Evolutionary conservation across 2,329 filamentous ascomycete species (phyloP).

Genomic region (Neurospora crassa): DNA sequence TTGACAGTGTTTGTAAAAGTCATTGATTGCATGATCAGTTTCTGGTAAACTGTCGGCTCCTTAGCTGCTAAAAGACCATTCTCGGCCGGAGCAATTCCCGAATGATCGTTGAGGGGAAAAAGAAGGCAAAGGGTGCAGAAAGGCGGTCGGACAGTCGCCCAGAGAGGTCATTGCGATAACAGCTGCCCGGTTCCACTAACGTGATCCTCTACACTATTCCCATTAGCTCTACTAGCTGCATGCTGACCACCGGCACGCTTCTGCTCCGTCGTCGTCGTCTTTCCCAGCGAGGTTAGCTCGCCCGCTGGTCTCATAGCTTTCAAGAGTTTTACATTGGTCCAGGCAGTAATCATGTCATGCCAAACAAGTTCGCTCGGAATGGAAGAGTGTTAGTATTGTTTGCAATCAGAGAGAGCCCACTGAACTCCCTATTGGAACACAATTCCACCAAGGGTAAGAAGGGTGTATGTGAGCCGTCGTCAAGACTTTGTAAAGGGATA

Average conservation of each 20-base stretch:
- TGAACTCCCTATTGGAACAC: background rate
- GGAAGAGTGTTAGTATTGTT: background rate
- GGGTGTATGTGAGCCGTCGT: background rate
- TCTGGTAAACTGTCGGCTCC: background rate
- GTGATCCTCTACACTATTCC: background rate
- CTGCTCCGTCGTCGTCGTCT: background rate
- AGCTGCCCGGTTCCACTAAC: background rate
- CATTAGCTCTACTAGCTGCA: background rate
- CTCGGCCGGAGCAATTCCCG: background rate
- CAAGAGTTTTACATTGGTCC: background rate
- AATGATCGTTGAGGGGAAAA: background rate
- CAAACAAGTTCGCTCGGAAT: background rate
- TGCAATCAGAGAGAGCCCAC: background rate
- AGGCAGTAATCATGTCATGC: background rate
- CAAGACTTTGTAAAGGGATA: background rate
- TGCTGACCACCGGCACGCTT: background rate
- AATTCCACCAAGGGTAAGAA: background rate
- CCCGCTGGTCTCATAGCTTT: background rate
- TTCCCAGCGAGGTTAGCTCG: background rate
- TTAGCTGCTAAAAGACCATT: background rate
- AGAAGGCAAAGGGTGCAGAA: background rate
- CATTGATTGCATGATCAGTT: background rate
- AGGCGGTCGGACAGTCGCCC: background rate
- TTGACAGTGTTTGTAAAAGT: background rate
- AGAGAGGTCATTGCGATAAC: background rate